Conservation (phyloP, 176 grass and related monocot species). For the Musa acuminata region DNA sequence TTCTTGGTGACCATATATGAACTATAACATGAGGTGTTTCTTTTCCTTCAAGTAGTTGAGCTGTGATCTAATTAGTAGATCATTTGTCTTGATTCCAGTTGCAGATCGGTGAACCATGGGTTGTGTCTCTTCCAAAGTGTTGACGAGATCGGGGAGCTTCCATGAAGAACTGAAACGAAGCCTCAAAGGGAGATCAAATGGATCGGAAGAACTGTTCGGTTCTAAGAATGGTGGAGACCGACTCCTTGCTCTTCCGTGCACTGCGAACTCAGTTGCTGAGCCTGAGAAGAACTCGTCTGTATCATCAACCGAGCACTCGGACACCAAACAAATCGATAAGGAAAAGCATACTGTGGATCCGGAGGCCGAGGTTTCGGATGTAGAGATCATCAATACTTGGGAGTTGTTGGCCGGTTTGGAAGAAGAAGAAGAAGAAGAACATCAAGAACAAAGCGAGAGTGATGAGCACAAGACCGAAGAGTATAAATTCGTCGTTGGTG, state of each 20-base stretch:
- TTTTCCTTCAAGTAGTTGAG: background rate
- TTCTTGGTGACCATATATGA: background rate
- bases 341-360: background rate
- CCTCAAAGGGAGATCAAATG: conserved; percentile 43
- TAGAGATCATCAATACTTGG: conserved; percentile 63
- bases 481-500: background rate
- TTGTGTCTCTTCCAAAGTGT: conserved; percentile 59
- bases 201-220: conserved; percentile 56
- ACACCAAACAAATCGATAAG: background rate
- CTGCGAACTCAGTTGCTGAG: conserved; percentile 16
- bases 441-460: background rate
- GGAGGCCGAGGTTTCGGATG: background rate
- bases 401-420: conserved; percentile 73
- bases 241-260: conserved; percentile 43
- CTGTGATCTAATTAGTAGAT: background rate
- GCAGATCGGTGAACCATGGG: conserved; percentile 37
- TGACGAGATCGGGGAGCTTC: conserved; percentile 57
- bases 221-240: conserved; percentile 49
- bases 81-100: background rate
- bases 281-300: conserved; percentile 9
- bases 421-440: conserved; percentile 20
- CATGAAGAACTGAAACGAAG: conserved; percentile 36
- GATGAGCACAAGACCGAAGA: background rate
- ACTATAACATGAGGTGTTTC: background rate
- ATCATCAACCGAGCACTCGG: background rate